phyloP scores from a whole-genome alignment of 352 stramenopile species.

The Phytophthora vignae region DNA sequence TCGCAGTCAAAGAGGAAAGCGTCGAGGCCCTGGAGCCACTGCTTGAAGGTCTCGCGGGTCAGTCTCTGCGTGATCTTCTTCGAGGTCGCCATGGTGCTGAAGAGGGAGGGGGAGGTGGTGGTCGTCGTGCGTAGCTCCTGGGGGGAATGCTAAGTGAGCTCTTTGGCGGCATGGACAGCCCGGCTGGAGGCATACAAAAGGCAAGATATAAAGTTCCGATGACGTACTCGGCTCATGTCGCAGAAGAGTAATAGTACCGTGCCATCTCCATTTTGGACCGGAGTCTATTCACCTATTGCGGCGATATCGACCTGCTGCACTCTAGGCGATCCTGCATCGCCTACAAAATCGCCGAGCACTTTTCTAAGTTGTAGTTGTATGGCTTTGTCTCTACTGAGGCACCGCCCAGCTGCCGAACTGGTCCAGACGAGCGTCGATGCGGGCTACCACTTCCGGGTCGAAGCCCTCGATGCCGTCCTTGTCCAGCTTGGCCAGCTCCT shows the following conservation, averaged over 20 bases:
- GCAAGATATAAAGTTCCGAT: conserved; percentile 3
- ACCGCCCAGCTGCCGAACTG: conserved; percentile 71
- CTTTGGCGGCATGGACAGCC: conserved; percentile 10
- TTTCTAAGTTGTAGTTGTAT: conserved; percentile 16
- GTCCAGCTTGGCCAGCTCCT: conserved; percentile 74
- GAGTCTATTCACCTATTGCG: conserved; percentile 25
- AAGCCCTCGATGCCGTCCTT: conserved; percentile 73
- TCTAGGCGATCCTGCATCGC: background rate
- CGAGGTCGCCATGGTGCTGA: conserved; percentile 31
- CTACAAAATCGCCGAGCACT: conserved; percentile 2
- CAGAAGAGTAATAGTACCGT: conserved; percentile 15
- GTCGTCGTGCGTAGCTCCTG: conserved; percentile 13
- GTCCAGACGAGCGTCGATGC: conserved; percentile 69
- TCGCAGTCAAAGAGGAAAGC: conserved; percentile 88
- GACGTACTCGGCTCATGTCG: conserved; percentile 23
- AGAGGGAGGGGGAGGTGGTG: conserved; percentile 2
- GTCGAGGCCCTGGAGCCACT: conserved; percentile 73
- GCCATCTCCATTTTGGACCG: conserved; percentile 18
- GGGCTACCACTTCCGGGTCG: conserved; percentile 64
- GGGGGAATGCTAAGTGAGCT: conserved; percentile 34
- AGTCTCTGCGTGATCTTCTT: conserved; percentile 48
- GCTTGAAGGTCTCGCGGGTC: conserved; percentile 48
- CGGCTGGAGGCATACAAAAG: conserved; percentile 23
- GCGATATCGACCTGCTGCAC: conserved; percentile 10
- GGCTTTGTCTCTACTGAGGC: conserved; percentile 22